Percentiles rank a stretch among this genome's conserved stretches.
phyloP scores from a whole-genome alignment of 371 early-diverging fungal species.

The Mucor plumbeus region DNA sequence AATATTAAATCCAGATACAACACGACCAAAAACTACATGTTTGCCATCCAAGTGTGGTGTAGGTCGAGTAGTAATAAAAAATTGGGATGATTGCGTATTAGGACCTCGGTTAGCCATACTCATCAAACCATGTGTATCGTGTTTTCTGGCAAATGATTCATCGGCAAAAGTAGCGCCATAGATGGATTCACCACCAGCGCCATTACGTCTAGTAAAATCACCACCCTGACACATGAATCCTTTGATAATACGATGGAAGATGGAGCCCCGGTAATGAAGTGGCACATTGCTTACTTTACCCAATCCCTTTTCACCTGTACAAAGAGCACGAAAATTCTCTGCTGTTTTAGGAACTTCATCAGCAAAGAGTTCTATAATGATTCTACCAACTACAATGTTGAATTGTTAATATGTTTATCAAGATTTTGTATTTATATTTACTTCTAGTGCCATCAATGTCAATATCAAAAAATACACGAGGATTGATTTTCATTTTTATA shows the following conservation, averaged over 20 bases:
- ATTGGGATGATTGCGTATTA: conserved; percentile 91
- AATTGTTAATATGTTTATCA: neutral
- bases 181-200: conserved; percentile 89
- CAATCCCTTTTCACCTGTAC: conserved; percentile 76
- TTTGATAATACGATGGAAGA: conserved; percentile 78
- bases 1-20: conserved; percentile 82
- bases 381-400: conserved; percentile 68
- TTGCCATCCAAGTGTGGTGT: conserved; percentile 88
- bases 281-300: conserved; percentile 74
- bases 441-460: conserved; percentile 67
- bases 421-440: conserved; percentile 18
- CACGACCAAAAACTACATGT: conserved; percentile 96
- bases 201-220: conserved; percentile 78
- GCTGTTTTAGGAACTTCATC: conserved; percentile 97
- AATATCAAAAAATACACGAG: conserved; percentile 71
- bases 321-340: conserved; percentile 95
- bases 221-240: conserved; percentile 83
- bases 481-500: conserved; percentile 56
- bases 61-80: conserved; percentile 87
- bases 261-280: conserved; percentile 68
- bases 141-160: conserved; percentile 87
- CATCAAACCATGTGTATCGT: conserved; percentile 79
- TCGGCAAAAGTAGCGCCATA: conserved; percentile 86
- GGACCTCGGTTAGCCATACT: conserved; percentile 88
- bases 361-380: conserved; percentile 92